phyloP scores from a whole-genome alignment of 2,329 filamentous ascomycete genomes.

The Apiospora aurea region DNA sequence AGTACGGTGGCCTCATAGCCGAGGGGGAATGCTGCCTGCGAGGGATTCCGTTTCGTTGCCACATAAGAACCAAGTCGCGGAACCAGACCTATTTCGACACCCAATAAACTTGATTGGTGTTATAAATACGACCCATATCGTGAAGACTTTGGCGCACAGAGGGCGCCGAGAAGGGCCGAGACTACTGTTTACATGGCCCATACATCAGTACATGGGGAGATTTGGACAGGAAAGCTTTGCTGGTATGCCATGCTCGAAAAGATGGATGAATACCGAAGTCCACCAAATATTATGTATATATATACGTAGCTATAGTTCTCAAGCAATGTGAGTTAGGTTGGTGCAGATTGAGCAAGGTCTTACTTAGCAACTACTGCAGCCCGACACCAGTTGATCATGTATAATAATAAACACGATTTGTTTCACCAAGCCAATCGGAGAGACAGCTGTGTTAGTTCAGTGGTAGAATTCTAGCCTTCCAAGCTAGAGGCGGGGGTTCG shows the following conservation, averaged over 20 bases:
- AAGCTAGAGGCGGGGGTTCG: slow-evolving; percentile 25
- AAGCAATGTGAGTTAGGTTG: no score
- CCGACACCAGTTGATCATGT: no score
- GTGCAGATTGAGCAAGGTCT: no score
- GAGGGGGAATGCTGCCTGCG: neutral
- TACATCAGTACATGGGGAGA: neutral
- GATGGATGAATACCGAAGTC: no score
- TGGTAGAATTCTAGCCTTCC: slow-evolving; percentile 26
- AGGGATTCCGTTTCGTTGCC: neutral
- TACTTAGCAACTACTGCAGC: no score
- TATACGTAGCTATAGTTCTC: no score
- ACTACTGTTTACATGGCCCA: neutral
- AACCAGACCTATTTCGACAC: neutral
- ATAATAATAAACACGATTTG: no score
- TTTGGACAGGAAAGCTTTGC: no score
- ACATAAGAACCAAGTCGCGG: neutral
- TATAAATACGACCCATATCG: neutral
- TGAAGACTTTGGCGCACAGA: neutral
- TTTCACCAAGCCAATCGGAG: neutral
- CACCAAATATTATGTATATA: neutral
- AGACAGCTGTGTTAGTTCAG: slow-evolving; percentile 24
- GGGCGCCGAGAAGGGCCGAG: neutral
- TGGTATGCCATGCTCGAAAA: no score
- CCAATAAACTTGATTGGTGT: neutral
- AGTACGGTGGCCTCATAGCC: neutral